These are phyloP conservation scores for Bolboschoenus planiculmis DNA, from an alignment of 176 grass and related monocot species.

Conservation along the genomic window DNA sequence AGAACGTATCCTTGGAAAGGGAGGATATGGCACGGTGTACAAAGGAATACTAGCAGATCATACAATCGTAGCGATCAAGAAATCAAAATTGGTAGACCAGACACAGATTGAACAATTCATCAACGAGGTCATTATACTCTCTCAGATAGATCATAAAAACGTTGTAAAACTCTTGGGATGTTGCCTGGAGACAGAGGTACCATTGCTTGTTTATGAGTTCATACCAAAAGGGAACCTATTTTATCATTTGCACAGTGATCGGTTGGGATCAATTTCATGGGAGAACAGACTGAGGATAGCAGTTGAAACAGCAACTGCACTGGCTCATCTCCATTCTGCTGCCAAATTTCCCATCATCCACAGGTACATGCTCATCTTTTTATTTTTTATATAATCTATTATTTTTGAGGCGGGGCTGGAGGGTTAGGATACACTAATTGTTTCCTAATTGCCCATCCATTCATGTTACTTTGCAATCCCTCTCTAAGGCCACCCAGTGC, in stretches of 20 bases:
- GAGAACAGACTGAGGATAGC: slow-evolving; percentile 43
- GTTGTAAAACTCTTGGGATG: slow-evolving; percentile 53
- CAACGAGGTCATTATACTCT: slow-evolving; percentile 52
- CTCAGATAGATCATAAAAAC: slow-evolving; percentile 44
- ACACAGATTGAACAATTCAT: slow-evolving; percentile 56
- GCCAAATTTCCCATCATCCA: slow-evolving; percentile 38
- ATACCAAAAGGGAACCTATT: slow-evolving; percentile 48
- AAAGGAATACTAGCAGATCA: slow-evolving; percentile 37
- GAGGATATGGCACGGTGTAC: slow-evolving; percentile 57
- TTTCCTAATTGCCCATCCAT: not conserved
- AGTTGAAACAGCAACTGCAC: slow-evolving; percentile 45
- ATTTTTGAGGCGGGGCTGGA: not conserved
- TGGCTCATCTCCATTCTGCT: slow-evolving; percentile 44
- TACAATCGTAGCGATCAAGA: slow-evolving; percentile 46
- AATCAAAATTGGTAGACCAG: slow-evolving; percentile 36
- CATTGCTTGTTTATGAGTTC: slow-evolving; percentile 62
- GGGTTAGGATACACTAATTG: not conserved
- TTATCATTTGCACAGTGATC: slow-evolving; percentile 36
- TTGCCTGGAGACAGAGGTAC: slow-evolving; percentile 51
- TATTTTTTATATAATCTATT: not conserved
- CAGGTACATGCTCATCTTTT: not conserved
- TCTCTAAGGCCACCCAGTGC: not conserved
- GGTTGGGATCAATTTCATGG: slow-evolving; percentile 28
- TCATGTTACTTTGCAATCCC: not conserved
- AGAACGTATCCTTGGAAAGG: slow-evolving; percentile 34